These are phyloP conservation scores for Pichia terricola DNA, from an alignment of 1,139 yeast genomes.

Conservation along the genomic window DNA sequence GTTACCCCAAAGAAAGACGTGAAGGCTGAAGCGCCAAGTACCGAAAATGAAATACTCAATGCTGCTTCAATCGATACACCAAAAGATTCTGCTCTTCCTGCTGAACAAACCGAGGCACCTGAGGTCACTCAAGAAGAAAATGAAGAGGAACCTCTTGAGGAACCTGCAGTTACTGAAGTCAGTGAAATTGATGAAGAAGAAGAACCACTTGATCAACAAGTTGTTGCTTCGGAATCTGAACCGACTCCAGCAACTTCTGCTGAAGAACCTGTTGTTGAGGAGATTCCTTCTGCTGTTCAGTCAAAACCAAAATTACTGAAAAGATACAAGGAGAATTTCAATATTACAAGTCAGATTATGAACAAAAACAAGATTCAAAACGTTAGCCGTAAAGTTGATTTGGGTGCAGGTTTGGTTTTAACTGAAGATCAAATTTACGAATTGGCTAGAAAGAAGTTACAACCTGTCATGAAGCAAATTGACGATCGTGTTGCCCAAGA, in stretches of 20 bases:
- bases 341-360: conserved; percentile 39
- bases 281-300: conserved; percentile 31
- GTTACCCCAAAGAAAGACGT: conserved; percentile 18
- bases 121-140: conserved; percentile 30
- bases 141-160: conserved; percentile 3
- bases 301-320: conserved; percentile 41
- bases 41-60: neutral
- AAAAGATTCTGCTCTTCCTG: neutral
- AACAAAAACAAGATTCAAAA: conserved; percentile 36
- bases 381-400: conserved; percentile 40
- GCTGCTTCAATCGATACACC: neutral
- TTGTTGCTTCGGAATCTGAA: conserved; percentile 3
- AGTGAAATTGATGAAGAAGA: conserved; percentile 6
- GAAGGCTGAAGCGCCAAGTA: conserved; percentile 22
- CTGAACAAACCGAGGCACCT: neutral
- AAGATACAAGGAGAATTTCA: conserved; percentile 41
- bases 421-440: conserved; percentile 48
- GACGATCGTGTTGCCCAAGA: conserved; percentile 42
- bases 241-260: conserved; percentile 4
- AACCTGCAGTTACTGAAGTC: conserved; percentile 3
- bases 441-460: conserved; percentile 47
- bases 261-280: conserved; percentile 17
- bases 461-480: conserved; percentile 44
- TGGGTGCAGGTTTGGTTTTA: conserved; percentile 47
- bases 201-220: conserved; percentile 1